Percentiles rank a stretch among this genome's conserved stretches.
These are phyloP conservation scores for Globisporangium nagaii DNA, from an alignment of 352 stramenopile species.

Conservation along the genomic window DNA sequence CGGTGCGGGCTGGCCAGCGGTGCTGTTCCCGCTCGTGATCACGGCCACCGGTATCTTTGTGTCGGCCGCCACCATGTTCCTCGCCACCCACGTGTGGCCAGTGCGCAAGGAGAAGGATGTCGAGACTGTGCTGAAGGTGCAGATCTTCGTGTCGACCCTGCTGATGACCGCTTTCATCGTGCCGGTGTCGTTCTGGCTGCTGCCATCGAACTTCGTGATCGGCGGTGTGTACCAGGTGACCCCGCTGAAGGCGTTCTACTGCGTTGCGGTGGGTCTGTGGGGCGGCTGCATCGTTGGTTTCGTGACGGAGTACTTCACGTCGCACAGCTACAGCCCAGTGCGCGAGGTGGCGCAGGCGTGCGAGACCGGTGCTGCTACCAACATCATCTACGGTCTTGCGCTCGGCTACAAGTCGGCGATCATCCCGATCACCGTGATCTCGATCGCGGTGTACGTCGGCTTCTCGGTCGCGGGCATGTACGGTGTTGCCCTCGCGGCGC, in stretches of 20 bases:
- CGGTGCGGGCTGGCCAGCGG: slow-evolving; percentile 89
- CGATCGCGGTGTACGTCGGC: slow-evolving; percentile 96
- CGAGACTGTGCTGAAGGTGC: slow-evolving; percentile 96
- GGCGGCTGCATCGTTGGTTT: slow-evolving; percentile 98
- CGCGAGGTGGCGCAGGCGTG: slow-evolving; percentile 95
- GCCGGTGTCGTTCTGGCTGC: slow-evolving; percentile 86
- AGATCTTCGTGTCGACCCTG: slow-evolving; percentile 96
- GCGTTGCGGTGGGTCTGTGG: slow-evolving; percentile 94
- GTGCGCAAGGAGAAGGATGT: slow-evolving; percentile 96
- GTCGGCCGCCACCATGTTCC: slow-evolving; percentile 95
- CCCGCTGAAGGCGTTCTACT: slow-evolving; percentile 89
- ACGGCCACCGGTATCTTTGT: slow-evolving; percentile 97
- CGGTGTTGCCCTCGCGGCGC: slow-evolving; percentile 94
- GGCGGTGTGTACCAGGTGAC: slow-evolving; percentile 59
- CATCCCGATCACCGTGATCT: slow-evolving; percentile 97
- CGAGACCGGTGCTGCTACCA: slow-evolving; percentile 98
- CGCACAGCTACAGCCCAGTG: slow-evolving; percentile 95
- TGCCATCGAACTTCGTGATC: slow-evolving; percentile 91
- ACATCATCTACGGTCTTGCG: slow-evolving; percentile 99
- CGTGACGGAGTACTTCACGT: slow-evolving; percentile 99
- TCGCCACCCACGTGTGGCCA: slow-evolving; percentile 95
- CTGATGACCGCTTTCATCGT: slow-evolving; percentile 94
- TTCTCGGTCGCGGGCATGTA: slow-evolving; percentile 98
- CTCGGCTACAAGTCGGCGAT: slow-evolving; percentile 99
- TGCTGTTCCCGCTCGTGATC: slow-evolving; percentile 96